phyloP scores from a whole-genome alignment of 805 yeast genomes.

The Pichia kluyveri region DNA sequence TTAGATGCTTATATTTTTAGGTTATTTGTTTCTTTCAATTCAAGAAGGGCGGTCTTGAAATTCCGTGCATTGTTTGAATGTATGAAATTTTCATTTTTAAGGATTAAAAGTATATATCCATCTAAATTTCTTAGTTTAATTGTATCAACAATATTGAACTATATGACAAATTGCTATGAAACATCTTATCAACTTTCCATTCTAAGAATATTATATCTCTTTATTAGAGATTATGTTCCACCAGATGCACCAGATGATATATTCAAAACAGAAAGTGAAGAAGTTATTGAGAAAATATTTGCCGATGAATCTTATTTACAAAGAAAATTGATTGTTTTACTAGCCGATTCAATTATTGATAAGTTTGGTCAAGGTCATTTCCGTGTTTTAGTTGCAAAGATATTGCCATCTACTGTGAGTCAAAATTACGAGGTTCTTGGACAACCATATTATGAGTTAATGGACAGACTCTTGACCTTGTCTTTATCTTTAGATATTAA shows the following conservation, averaged over 20 bases:
- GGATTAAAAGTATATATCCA: conserved; percentile 65
- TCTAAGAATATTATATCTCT: conserved; percentile 54
- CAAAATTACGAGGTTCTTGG: neutral
- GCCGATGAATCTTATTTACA: conserved; percentile 56
- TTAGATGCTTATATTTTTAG: neutral
- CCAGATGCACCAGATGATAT: conserved; percentile 33
- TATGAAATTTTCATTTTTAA: conserved; percentile 44
- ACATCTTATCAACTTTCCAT: conserved; percentile 24
- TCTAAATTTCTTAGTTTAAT: conserved; percentile 71
- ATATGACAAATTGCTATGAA: conserved; percentile 34
- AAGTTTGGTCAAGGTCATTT: neutral
- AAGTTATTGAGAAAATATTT: conserved; percentile 30
- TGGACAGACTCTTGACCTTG: conserved; percentile 29
- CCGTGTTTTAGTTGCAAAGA: neutral
- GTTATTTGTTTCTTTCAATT: neutral
- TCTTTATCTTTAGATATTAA: conserved; percentile 62
- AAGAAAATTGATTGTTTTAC: conserved; percentile 53
- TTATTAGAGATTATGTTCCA: conserved; percentile 49
- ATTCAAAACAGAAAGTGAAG: conserved; percentile 20
- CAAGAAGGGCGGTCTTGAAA: conserved; percentile 22
- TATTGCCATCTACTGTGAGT: neutral
- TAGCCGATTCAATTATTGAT: conserved; percentile 40
- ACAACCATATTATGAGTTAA: conserved; percentile 12
- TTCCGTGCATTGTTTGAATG: conserved; percentile 63
- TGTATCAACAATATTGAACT: conserved; percentile 47